Percentiles rank a stretch among this genome's conserved stretches.
phyloP scores from a whole-genome alignment of 495 filamentous ascomycete genomes.

The Tetracladium marchalianum region DNA sequence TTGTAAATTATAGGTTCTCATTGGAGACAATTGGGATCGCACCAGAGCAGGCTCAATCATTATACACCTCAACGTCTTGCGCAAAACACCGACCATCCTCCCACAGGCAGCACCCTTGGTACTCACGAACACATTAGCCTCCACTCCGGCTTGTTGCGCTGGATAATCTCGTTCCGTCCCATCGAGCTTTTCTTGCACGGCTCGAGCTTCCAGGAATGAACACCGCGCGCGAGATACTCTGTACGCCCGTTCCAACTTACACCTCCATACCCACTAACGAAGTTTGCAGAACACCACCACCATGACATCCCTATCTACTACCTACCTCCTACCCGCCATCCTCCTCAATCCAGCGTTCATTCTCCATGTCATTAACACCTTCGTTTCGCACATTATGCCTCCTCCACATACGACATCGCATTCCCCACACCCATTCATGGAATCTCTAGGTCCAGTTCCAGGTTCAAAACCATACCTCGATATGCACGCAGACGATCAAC shows the following conservation, averaged over 20 bases:
- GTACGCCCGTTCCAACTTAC: too few relatives aligned
- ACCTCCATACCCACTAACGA: too few relatives aligned
- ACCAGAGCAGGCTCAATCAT: too few relatives aligned
- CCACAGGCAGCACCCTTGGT: too few relatives aligned
- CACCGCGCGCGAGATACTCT: too few relatives aligned
- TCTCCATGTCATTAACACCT: slow-evolving; percentile 30
- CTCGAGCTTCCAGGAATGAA: not conserved
- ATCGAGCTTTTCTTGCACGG: not conserved
- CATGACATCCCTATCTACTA: slow-evolving; percentile 20
- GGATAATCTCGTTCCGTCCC: too few relatives aligned
- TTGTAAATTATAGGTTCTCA: too few relatives aligned
- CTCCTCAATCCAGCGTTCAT: slow-evolving; percentile 33
- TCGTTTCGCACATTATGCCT: slow-evolving; percentile 24
- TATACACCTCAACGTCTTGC: too few relatives aligned
- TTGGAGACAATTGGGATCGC: too few relatives aligned
- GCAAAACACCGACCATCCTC: too few relatives aligned
- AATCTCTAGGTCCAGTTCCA: slow-evolving; percentile 21
- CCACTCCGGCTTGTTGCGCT: too few relatives aligned
- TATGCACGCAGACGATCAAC: slow-evolving; percentile 24
- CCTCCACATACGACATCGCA: slow-evolving; percentile 17
- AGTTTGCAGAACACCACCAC: not conserved
- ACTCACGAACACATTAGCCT: not conserved
- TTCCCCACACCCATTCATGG: slow-evolving; percentile 21
- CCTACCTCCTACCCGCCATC: slow-evolving; percentile 30
- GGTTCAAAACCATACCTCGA: slow-evolving; percentile 22